Conservation (phyloP, 2,329 filamentous ascomycete genomes). For the Colletotrichum shisoi region DNA sequence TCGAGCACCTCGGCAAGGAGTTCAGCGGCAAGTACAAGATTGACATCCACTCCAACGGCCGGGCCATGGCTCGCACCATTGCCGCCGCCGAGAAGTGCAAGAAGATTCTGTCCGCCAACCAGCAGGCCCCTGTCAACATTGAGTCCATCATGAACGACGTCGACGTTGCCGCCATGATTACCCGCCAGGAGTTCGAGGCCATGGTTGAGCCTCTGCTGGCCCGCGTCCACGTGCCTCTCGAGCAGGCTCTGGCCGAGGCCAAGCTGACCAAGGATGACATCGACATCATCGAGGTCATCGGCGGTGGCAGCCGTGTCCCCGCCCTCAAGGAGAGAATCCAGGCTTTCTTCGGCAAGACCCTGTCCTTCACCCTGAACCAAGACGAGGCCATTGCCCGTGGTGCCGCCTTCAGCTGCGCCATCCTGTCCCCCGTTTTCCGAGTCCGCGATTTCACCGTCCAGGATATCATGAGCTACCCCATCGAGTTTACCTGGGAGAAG, state of each 20-base stretch:
- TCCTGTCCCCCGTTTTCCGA: conserved; percentile 95
- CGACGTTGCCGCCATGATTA: conserved; percentile 87
- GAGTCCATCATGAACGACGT: conserved; percentile 99
- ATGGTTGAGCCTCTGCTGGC: conserved; percentile 85
- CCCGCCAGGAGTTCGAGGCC: conserved; percentile 91
- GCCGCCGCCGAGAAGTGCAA: conserved; percentile 96
- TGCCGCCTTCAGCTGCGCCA: conserved; percentile 96
- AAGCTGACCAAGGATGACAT: conserved; percentile 92
- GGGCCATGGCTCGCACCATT: conserved; percentile 85
- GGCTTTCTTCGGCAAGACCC: conserved; percentile 87
- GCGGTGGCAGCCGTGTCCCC: conserved; percentile 93
- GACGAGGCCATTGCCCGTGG: conserved; percentile 96
- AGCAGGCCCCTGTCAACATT: conserved; percentile 90
- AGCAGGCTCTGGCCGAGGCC: conserved; percentile 93
- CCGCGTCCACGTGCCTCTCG: conserved; percentile 75
- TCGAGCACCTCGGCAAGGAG: conserved; percentile 93
- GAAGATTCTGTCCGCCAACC: conserved; percentile 97
- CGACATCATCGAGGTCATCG: conserved; percentile 90
- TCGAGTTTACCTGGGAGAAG: conserved; percentile 99
- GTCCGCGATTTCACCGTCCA: conserved; percentile 97
- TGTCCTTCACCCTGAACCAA: conserved; percentile 97
- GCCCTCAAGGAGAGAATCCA: conserved; percentile 89
- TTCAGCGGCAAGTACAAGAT: conserved; percentile 99
- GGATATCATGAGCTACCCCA: conserved; percentile 97
- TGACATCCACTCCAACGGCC: conserved; percentile 88